phyloP scores from a whole-genome alignment of 148 eudicot species.

The Diospyros kaki region DNA sequence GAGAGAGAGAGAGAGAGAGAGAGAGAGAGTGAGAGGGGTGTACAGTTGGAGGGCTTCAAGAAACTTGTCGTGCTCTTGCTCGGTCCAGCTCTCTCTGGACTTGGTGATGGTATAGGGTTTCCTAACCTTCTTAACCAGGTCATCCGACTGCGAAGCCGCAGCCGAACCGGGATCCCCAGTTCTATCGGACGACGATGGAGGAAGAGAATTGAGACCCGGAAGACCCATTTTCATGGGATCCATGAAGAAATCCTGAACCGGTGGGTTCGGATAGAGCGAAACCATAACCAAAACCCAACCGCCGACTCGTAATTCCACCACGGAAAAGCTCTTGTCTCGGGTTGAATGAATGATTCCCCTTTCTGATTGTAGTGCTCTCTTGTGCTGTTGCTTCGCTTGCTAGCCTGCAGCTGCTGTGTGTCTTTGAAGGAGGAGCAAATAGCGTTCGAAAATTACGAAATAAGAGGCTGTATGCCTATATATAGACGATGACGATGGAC shows the following conservation, averaged over 20 bases:
- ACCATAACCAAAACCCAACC: constrained; percentile 21
- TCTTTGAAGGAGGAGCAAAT: too few species aligned
- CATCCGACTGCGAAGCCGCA: constrained; percentile 23
- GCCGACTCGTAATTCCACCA: too few species aligned
- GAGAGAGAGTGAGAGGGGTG: constrained; percentile 7
- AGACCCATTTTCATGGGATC: constrained; percentile 28
- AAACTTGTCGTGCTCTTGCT: constrained; percentile 59
- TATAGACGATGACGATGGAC: too few species aligned
- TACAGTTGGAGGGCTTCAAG: constrained; percentile 67
- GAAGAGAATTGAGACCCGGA: constrained; percentile 25
- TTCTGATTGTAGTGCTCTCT: too few species aligned
- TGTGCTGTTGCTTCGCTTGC: too few species aligned
- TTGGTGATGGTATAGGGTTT: constrained; percentile 65
- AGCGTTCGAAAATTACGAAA: too few species aligned
- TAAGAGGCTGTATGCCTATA: not conserved
- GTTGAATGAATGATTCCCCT: too few species aligned
- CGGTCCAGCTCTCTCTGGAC: constrained; percentile 64
- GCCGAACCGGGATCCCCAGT: not conserved
- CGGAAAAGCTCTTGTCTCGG: too few species aligned
- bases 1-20: not conserved
- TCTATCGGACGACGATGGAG: not conserved
- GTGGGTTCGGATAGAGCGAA: constrained; percentile 26
- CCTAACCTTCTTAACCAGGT: constrained; percentile 39
- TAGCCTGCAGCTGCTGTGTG: too few species aligned
- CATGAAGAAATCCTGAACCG: constrained; percentile 23